Evolutionary conservation across 352 stramenopile species (phyloP), one percentile per base, ranked within the genome.

Genomic region (Phytophthora boehmeriae): DNA sequence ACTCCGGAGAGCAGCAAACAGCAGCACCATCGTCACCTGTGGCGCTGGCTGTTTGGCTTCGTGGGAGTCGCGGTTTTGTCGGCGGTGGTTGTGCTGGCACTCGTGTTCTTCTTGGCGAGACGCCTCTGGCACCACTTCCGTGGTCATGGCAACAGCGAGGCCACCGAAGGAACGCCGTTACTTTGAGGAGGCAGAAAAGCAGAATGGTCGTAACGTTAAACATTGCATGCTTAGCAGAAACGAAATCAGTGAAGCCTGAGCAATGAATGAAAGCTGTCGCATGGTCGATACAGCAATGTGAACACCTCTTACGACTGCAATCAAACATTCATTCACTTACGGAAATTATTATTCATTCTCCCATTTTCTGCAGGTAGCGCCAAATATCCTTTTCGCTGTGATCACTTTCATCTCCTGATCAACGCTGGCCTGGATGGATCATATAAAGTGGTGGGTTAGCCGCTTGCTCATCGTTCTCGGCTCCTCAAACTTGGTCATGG

Each of bases 91-190:
- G 45, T 71, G 57, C 50, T 63, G 28, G 63, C 46, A 28, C 19
- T 71, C 22, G 45, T 63, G 28, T 63, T 63, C 51, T 52, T 67
- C 17, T 9, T 60, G 11, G 63, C 57, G 13, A 59, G 57, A 28
- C 57, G 57, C 32, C 36, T 71, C 17, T 71, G 63, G 63, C 57
- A 41, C 17, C 57, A 71, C 51, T 71, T 63, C 63, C 63, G 36
- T 30, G 45, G 57, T 13, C 57, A 63, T 28, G 39, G 66, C 2
- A 32, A 63, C 14, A 57, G 36, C 41, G 11, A 41, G 1, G 45
- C 63, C 2, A 60, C 17, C 16, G 63, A 71, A 67, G 36, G 44
- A 32, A 59, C 51, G 19, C 62, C 54, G 20, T 50, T 69, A 42
- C 46, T 68, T 2, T 68, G 58, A 50, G 3, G 6, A 30, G 25